Base-by-base conservation (phyloP, 371 early-diverging fungal species). In the Smittium culicis region DNA sequence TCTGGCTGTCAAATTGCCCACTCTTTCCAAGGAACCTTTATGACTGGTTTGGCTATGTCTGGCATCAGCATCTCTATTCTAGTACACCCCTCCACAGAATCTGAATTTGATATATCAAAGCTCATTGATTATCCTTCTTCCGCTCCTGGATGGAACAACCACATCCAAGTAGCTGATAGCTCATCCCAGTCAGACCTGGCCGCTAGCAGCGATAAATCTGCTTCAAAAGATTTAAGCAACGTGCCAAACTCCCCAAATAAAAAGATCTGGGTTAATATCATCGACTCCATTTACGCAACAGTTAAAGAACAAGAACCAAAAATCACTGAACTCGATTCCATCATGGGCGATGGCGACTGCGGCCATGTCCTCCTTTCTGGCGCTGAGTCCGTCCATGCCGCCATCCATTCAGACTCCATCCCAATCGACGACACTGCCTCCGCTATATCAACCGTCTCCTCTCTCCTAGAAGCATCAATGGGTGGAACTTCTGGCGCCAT, bases 301-400 rank as follows among this genome's bases (percentile, higher is more conserved):
- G 82, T 85, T 0, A 83, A 88, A 34, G 74, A 69, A 11, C 81
- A 78, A n/a, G 90, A 89, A 72, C 86, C 88, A 2, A 76, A 82
- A 27, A 79, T 91, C 34, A 89, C 89, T 3, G 71, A 72, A 24
- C 82, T 80, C 58, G 92, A 91, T 68, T 83, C 85, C 54, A 68
- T 88, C 54, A 78, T 82, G 64, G 91, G 92, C 24, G 92, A 91
- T 70, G 92, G 91, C 24, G 91, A 91, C 69, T 91, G 91, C 69
- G 92, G 92, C 5, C 75, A 79, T 17, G 87, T 89, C 0, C 71
- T 91, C 56, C 78, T 82, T 33, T 76, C 83, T 3, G 90, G 87
- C 11, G 88, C 85, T 27, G 74, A 74, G 1, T 81, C 82, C 45
- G 77, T 82, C 56, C 68, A 67, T 54, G 71, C 77, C 14, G 83